Conservation (phyloP, 1,284 basidiomycete species). For the Takashimella koratensis region DNA sequence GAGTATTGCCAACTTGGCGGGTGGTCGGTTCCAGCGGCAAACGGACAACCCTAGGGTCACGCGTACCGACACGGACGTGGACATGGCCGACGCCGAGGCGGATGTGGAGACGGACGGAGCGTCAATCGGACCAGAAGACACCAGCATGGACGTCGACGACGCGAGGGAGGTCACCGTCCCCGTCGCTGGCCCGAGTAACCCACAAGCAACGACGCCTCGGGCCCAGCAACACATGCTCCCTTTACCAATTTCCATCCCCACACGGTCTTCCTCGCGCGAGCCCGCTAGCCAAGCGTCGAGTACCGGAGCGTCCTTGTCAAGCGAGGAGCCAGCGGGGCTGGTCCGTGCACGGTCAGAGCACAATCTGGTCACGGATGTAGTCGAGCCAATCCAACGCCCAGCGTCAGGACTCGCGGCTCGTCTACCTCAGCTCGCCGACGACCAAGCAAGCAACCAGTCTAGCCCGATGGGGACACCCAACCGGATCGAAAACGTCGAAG, state of each 20-base stretch:
- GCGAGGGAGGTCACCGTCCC: conserved; percentile 18
- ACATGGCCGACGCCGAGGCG: conserved; percentile 44
- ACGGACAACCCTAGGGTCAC: neutral
- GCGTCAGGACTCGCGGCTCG: conserved; percentile 23
- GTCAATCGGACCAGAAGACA: conserved; percentile 30
- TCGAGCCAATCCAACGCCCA: conserved; percentile 11
- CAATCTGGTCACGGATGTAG: conserved; percentile 24
- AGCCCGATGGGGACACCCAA: conserved; percentile 44
- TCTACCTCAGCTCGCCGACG: conserved; percentile 30
- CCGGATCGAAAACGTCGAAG: conserved; percentile 24
- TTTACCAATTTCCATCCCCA: conserved; percentile 31
- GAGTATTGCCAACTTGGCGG: neutral
- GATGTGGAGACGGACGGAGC: conserved; percentile 34
- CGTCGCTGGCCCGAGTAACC: conserved; percentile 4
- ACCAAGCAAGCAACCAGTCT: conserved; percentile 39
- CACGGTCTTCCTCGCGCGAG: conserved; percentile 16
- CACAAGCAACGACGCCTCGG: conserved; percentile 37
- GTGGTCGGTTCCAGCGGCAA: neutral
- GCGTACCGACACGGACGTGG: conserved; percentile 39
- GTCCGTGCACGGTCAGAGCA: conserved; percentile 39
- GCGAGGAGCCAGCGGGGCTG: conserved; percentile 26
- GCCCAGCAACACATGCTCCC: conserved; percentile 31
- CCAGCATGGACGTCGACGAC: conserved; percentile 35
- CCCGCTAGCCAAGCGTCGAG: conserved; percentile 30
- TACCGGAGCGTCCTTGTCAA: conserved; percentile 26